phyloP scores from a whole-genome alignment of 257 asterid genomes.

The Nicotiana obtusifolia region DNA sequence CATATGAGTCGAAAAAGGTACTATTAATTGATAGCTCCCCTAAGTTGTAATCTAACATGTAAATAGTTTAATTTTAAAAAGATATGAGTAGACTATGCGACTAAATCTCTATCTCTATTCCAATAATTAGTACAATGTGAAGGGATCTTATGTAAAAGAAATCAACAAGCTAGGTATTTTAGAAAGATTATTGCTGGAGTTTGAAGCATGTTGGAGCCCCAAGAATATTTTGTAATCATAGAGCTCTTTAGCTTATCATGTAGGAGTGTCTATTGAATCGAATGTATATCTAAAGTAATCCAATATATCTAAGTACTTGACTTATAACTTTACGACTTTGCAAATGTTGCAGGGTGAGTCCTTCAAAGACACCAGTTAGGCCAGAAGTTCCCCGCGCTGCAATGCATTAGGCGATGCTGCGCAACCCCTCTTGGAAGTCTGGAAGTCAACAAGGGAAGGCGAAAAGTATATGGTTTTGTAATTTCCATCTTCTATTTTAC shows the following conservation, averaged over 20 bases:
- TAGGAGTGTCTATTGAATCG: neutral
- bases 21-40: neutral
- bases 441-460: neutral
- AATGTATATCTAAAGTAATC: neutral
- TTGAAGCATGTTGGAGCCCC: neutral
- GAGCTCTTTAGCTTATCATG: neutral
- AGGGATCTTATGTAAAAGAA: neutral
- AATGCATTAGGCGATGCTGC: conserved; percentile 25
- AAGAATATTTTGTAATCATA: neutral
- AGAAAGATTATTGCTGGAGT: neutral
- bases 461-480: neutral
- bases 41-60: neutral
- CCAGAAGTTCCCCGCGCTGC: conserved; percentile 51
- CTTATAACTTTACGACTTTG: no score
- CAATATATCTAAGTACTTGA: neutral
- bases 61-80: neutral
- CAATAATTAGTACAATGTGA: neutral
- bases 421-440: conserved; percentile 31
- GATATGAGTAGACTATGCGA: neutral
- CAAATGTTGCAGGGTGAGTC: conserved; percentile 67
- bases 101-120: neutral
- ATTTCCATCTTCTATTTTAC: neutral
- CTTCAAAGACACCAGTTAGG: conserved; percentile 99
- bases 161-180: neutral
- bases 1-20: neutral